phyloP scores from a whole-genome alignment of 176 grass and related monocot genomes.

The Luzula sylvatica region DNA sequence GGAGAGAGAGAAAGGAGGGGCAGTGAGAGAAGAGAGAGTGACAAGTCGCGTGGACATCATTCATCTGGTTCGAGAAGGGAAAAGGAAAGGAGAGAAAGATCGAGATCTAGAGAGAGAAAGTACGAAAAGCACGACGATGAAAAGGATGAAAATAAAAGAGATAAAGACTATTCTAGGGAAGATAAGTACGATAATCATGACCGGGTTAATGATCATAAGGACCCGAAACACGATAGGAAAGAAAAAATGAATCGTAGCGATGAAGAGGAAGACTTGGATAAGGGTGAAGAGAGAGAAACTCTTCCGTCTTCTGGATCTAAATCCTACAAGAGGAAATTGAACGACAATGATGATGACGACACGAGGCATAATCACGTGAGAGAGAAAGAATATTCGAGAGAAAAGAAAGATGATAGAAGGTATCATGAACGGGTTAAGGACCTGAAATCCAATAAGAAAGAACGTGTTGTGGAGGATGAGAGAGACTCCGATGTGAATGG shows the following conservation, averaged over 20 bases:
- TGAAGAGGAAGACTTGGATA: slow-evolving; percentile 32
- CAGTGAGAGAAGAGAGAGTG: slow-evolving; percentile 38
- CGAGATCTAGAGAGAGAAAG: slow-evolving; percentile 74
- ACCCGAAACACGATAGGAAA: slow-evolving; percentile 34
- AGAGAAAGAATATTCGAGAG: slow-evolving; percentile 21
- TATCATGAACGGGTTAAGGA: too few species aligned
- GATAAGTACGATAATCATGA: slow-evolving; percentile 5
- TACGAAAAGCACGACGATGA: slow-evolving; percentile 44
- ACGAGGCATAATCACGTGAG: slow-evolving; percentile 38
- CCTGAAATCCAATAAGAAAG: slow-evolving; percentile 28
- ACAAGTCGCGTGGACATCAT: slow-evolving; percentile 39
- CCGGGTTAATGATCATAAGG: slow-evolving; percentile 22
- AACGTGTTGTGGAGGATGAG: slow-evolving; percentile 22
- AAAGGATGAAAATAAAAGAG: slow-evolving; percentile 37
- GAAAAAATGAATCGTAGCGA: slow-evolving; percentile 36
- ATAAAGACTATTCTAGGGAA: slow-evolving; percentile 52
- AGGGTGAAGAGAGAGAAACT: slow-evolving; percentile 28
- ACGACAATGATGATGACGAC: slow-evolving; percentile 43
- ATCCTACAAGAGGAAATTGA: slow-evolving; percentile 32
- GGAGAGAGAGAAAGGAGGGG: slow-evolving; percentile 4
- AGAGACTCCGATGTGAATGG: slow-evolving; percentile 13
- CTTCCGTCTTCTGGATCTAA: slow-evolving; percentile 4
- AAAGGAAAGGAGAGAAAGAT: slow-evolving; percentile 78
- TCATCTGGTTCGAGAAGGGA: slow-evolving; percentile 73
- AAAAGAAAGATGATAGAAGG: too few species aligned